phyloP scores from a whole-genome alignment of 202 grass and related monocot genomes.

The Miscanthus sacchariflorus region DNA sequence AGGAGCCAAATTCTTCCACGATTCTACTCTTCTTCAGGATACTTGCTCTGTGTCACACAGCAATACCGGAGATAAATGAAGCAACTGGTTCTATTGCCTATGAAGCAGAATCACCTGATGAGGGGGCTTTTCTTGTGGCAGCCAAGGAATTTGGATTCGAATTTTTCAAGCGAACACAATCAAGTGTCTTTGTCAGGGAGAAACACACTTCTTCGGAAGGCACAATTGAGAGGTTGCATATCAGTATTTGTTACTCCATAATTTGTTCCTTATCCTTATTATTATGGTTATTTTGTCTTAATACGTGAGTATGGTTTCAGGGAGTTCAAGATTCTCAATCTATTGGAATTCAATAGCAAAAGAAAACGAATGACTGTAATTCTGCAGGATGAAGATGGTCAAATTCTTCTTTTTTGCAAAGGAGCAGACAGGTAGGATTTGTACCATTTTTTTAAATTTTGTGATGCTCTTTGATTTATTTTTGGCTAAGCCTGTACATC shows the following conservation, averaged over 20 bases:
- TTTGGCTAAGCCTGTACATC: conserved; percentile 30
- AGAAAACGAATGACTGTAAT: conserved; percentile 98
- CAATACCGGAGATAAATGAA: conserved; percentile 87
- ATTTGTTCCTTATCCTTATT: conserved; percentile 30
- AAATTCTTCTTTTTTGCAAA: conserved; percentile 97
- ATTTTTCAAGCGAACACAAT: conserved; percentile 92
- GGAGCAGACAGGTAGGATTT: conserved; percentile 85
- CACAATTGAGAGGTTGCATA: conserved; percentile 71
- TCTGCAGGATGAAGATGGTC: conserved; percentile 85
- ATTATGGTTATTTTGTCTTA: conserved; percentile 35
- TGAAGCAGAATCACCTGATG: conserved; percentile 98
- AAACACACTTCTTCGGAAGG: conserved; percentile 69
- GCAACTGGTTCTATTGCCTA: conserved; percentile 76
- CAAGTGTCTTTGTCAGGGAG: conserved; percentile 75
- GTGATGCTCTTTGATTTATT: conserved; percentile 15
- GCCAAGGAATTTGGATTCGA: conserved; percentile 98
- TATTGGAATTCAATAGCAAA: conserved; percentile 99
- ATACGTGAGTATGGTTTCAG: conserved; percentile 52
- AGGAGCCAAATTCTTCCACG: conserved; percentile 65
- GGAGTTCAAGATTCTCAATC: conserved; percentile 98
- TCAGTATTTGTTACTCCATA: conserved; percentile 32
- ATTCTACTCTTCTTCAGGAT: conserved; percentile 94
- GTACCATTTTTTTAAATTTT: conserved; percentile 21
- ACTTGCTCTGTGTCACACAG: conserved; percentile 87
- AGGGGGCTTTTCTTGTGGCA: conserved; percentile 94